Evolutionary conservation across 192 early-diverging fungal species (phyloP).

Genomic region (Pilaira anomala): DNA sequence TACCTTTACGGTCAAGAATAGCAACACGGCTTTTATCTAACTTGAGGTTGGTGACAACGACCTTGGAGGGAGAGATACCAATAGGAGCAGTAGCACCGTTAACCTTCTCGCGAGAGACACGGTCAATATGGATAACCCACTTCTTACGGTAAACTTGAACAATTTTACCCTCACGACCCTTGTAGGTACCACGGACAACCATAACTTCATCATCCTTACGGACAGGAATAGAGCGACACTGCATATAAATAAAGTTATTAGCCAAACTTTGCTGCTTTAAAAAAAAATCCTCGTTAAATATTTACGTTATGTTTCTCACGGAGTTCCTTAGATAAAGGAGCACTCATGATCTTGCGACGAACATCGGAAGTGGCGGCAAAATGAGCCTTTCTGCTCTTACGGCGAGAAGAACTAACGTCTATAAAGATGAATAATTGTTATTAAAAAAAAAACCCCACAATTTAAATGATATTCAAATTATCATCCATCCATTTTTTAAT

Average conservation of each 20-base stretch:
- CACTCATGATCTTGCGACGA: slow-evolving; percentile 95
- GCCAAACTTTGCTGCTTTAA: too few relatives aligned
- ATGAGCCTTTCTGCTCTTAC: slow-evolving; percentile 98
- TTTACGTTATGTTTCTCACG: slow-evolving; percentile 89
- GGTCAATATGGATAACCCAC: too few relatives aligned
- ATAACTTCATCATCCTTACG: slow-evolving; percentile 97
- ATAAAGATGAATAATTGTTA: slow-evolving; percentile 16
- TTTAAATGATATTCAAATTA: background rate
- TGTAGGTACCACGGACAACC: slow-evolving; percentile 92
- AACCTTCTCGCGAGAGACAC: too few relatives aligned
- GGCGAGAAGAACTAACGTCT: slow-evolving; percentile 86
- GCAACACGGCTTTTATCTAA: slow-evolving; percentile 94
- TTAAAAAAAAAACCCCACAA: too few relatives aligned
- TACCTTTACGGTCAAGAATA: slow-evolving; percentile 88
- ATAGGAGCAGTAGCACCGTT: slow-evolving; percentile 90
- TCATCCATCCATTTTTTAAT: slow-evolving; percentile 7
- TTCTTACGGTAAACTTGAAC: too few relatives aligned
- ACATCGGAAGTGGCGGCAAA: slow-evolving; percentile 93
- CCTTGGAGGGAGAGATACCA: slow-evolving; percentile 98
- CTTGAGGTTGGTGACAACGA: slow-evolving; percentile 93
- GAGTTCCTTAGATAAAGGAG: slow-evolving; percentile 97
- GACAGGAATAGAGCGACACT: slow-evolving; percentile 86
- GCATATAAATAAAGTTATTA: too few relatives aligned
- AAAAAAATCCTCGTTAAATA: too few relatives aligned
- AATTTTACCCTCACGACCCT: slow-evolving; percentile 98